Conservation (phyloP, 257 asterid genomes). For the Fraxinus cuspidata region DNA sequence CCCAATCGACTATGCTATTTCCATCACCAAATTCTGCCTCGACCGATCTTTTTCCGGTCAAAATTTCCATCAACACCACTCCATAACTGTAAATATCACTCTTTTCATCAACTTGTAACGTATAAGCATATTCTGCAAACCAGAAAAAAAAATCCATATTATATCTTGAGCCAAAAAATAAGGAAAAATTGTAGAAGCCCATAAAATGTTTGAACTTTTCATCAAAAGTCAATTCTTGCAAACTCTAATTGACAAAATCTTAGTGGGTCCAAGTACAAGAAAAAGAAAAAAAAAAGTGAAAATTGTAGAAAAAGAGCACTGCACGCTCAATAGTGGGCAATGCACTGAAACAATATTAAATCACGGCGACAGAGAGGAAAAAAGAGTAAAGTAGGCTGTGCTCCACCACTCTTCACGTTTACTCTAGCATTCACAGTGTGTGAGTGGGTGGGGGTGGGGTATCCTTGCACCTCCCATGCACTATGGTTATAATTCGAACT, state of each 20-base stretch:
- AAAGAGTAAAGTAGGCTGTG: constrained; percentile 19
- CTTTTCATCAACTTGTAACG: constrained; percentile 59
- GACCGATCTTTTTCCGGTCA: constrained; percentile 55
- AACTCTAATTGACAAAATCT: constrained; percentile 35
- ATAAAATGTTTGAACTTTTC: background rate
- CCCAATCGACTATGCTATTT: constrained; percentile 51
- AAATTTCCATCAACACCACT: constrained; percentile 58
- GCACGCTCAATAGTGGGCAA: constrained; percentile 58
- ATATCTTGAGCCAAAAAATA: background rate
- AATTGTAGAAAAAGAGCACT: constrained; percentile 34
- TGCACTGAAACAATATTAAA: constrained; percentile 22
- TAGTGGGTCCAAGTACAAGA: constrained; percentile 54
- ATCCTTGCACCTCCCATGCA: background rate
- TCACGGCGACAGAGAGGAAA: constrained; percentile 42
- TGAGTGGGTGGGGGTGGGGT: background rate
- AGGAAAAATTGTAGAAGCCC: background rate
- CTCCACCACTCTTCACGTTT: constrained; percentile 31
- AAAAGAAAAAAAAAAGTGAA: constrained; percentile 21
- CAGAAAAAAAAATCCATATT: background rate
- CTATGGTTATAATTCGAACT: background rate
- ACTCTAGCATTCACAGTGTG: constrained; percentile 15
- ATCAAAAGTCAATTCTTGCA: background rate
- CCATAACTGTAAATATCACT: constrained; percentile 62
- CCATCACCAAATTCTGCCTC: constrained; percentile 60
- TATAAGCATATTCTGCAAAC: constrained; percentile 58